phyloP scores from a whole-genome alignment of 306 rosid genomes.

The Medicago arabica region DNA sequence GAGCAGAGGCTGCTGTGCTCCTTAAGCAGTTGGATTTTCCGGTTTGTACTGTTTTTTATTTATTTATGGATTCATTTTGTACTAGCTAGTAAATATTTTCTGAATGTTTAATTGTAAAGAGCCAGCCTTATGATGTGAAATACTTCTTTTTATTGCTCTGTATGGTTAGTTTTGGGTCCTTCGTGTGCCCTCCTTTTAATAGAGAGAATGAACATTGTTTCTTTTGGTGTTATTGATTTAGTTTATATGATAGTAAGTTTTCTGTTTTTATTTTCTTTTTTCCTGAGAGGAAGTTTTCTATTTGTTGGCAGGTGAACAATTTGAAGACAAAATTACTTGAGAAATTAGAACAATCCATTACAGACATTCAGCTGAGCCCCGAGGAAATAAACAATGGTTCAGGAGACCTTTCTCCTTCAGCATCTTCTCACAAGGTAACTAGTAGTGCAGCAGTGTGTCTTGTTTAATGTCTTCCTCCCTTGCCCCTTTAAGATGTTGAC shows the following conservation, averaged over 20 bases:
- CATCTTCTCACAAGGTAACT: constrained; percentile 74
- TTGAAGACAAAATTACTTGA: constrained; percentile 81
- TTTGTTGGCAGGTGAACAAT: constrained; percentile 74
- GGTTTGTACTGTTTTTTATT: constrained; percentile 54
- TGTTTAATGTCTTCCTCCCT: constrained; percentile 28
- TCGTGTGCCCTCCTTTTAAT: constrained; percentile 11
- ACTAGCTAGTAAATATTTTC: constrained; percentile 12
- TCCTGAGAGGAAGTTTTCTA: constrained; percentile 39
- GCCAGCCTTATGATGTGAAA: constrained; percentile 1
- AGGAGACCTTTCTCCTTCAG: constrained; percentile 50
- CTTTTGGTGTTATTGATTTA: constrained; percentile 15
- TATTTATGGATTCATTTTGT: constrained; percentile 10
- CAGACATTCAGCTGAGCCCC: constrained; percentile 68
- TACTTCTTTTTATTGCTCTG: neutral
- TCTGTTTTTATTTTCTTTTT: constrained; percentile 26
- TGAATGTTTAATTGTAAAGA: constrained; percentile 32
- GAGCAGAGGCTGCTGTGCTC: constrained; percentile 97
- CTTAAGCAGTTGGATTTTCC: constrained; percentile 92
- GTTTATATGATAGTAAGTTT: constrained; percentile 43
- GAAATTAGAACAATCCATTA: constrained; percentile 79
- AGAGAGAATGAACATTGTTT: constrained; percentile 5
- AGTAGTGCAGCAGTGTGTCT: constrained; percentile 29
- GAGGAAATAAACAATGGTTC: constrained; percentile 59
- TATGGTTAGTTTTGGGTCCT: constrained; percentile 21
- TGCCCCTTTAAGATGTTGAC: constrained; percentile 29